Evolutionary conservation across 306 rosid species (phyloP), one percentile per base, ranked within the genome.

Genomic region (Cicer pinnatifidum): DNA sequence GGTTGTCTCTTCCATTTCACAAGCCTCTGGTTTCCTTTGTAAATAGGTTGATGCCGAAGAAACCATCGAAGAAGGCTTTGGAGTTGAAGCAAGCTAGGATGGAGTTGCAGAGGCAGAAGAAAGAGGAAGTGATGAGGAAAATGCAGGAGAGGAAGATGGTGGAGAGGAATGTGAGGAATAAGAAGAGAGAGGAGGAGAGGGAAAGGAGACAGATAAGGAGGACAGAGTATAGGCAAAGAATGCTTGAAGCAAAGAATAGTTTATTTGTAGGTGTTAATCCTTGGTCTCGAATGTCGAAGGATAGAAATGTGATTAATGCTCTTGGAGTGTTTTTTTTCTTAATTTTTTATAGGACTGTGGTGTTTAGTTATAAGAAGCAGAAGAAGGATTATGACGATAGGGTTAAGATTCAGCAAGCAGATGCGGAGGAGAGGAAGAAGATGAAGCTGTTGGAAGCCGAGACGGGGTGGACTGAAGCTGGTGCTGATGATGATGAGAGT

Each of bases 371-470:
- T 71, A 85, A 87, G 85, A 91, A 82, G 87, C 97, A 94, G 84
- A 91, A 94, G 87, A 90, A 81, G 85, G 98, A 94, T 83, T 94
- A 94, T 37, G 98, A 94, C 58, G 98, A 94, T 53, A 85, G 98
- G 85, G 53, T 91, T 81, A 89, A 89, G 92, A 91, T 94, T 59
- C 89, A 89, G 91, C 81, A 82, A 45, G 98, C 97, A 0, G 98
- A 94, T 82, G 98, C 92, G 0, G 98, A 94, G 15, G 98, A 94
- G 90, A 89, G 88, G 84, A 91, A 70, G 88, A 91, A 89, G 75
- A 84, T 91, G 92, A 87, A 85, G 84, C 87, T 81, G 59, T 65
- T 89, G 69, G 98, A 94, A 86, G 80, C 83, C 80, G 90, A 89
- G 69, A 63, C 85, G 96, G 89, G 87, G 69, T 90, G 87, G 57